phyloP scores from a whole-genome alignment of 768 basidiomycete species.

The Heimioporus sp. region DNA sequence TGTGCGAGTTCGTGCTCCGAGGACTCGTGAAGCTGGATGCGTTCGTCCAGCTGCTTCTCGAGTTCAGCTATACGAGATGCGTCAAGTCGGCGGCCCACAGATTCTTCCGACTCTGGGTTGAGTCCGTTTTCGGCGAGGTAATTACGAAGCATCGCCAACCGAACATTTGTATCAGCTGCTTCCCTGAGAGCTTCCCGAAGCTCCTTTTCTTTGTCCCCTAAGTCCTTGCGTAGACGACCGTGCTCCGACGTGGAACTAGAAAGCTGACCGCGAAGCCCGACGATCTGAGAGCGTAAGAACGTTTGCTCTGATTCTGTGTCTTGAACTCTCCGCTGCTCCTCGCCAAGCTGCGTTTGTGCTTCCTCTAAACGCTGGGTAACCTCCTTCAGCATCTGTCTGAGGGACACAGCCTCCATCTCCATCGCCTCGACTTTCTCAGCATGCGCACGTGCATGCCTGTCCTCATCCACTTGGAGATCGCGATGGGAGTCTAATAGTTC shows the following conservation, averaged over 20 bases:
- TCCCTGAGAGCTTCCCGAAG: slow-evolving; percentile 64
- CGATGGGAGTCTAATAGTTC: slow-evolving; percentile 87
- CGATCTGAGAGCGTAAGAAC: slow-evolving; percentile 67
- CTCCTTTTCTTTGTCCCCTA: slow-evolving; percentile 62
- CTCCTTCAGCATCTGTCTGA: slow-evolving; percentile 81
- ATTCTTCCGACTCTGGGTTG: slow-evolving; percentile 66
- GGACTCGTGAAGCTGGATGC: slow-evolving; percentile 66
- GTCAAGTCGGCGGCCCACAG: slow-evolving; percentile 33
- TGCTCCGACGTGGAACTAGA: slow-evolving; percentile 65
- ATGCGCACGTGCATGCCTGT: slow-evolving; percentile 69
- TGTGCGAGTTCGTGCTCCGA: slow-evolving; percentile 74
- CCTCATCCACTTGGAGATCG: slow-evolving; percentile 82
- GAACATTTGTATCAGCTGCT: slow-evolving; percentile 66
- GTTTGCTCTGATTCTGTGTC: slow-evolving; percentile 66
- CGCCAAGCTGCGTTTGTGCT: slow-evolving; percentile 56
- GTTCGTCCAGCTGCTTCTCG: slow-evolving; percentile 75
- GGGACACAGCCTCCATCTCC: slow-evolving; percentile 70
- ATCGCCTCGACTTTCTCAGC: slow-evolving; percentile 80
- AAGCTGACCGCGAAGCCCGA: slow-evolving; percentile 71
- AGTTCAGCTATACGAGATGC: slow-evolving; percentile 64
- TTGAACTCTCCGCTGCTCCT: slow-evolving; percentile 63
- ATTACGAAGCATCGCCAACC: slow-evolving; percentile 76
- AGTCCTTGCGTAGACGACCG: slow-evolving; percentile 67
- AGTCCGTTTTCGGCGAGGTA: slow-evolving; percentile 90
- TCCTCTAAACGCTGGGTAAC: slow-evolving; percentile 70